A percentile compares a stretch with the other conserved stretches of the same genome.
These are phyloP conservation scores for Aegle marmelos DNA, from an alignment of 345 rosid genomes.

Conservation along the genomic window DNA sequence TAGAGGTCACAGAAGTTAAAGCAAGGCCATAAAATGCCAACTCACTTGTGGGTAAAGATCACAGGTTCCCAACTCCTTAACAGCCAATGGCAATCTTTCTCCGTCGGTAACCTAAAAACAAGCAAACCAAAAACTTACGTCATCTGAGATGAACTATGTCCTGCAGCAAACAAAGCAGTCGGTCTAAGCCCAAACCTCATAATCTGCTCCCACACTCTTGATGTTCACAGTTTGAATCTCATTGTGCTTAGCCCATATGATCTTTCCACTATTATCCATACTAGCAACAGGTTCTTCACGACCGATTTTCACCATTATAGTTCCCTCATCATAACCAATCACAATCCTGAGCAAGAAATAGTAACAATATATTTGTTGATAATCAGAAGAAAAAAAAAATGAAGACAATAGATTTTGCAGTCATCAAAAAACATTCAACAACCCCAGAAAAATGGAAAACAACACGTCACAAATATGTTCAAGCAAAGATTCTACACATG, in stretches of 20 bases:
- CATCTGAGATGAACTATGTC: slow-evolving; percentile 16
- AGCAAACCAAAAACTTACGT: slow-evolving; percentile 14
- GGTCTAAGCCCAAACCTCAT: slow-evolving; percentile 55
- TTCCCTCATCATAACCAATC: slow-evolving; percentile 99
- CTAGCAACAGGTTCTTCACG: slow-evolving; percentile 98
- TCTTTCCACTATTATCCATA: slow-evolving; percentile 98
- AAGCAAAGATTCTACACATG: not conserved
- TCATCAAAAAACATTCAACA: not conserved
- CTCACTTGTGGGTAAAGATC: slow-evolving; percentile 99
- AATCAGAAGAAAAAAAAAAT: not conserved
- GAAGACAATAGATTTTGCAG: not conserved
- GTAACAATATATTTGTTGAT: not conserved
- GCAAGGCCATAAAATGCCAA: slow-evolving; percentile 17
- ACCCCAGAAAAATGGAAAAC: not conserved
- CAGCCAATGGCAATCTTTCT: slow-evolving; percentile 96
- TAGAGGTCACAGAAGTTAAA: slow-evolving; percentile 9
- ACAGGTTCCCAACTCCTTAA: slow-evolving; percentile 98
- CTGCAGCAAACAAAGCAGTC: slow-evolving; percentile 7
- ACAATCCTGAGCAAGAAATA: slow-evolving; percentile 60
- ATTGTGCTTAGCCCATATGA: slow-evolving; percentile 99
- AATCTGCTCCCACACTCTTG: slow-evolving; percentile 94
- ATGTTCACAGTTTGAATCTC: slow-evolving; percentile 98
- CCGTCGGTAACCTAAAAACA: slow-evolving; percentile 84
- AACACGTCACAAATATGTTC: not conserved
- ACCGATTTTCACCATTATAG: slow-evolving; percentile 98